Percentiles rank a stretch among this genome's conserved stretches.
These are phyloP conservation scores for Graphium sp. DNA, from an alignment of 2,329 filamentous ascomycete genomes.

Conservation along the genomic window DNA sequence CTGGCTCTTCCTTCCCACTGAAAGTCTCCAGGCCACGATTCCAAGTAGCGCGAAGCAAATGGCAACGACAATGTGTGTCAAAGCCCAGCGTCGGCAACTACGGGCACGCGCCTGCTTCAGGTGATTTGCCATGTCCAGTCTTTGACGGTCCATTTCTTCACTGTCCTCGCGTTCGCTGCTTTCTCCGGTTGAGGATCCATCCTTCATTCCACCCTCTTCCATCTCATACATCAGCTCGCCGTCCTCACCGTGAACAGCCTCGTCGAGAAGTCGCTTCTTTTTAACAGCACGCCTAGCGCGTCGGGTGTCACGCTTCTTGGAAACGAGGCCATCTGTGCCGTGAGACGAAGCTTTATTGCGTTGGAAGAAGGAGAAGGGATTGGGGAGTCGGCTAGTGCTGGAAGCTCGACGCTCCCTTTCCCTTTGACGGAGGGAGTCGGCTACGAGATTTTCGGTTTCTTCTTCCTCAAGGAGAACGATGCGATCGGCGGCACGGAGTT, in stretches of 20 bases:
- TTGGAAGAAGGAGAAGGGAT: slow-evolving; percentile 3
- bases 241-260: slow-evolving; percentile 47
- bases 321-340: slow-evolving; percentile 26
- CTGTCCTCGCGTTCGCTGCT: slow-evolving; percentile 45
- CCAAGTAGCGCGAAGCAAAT: slow-evolving; percentile 3
- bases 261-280: slow-evolving; percentile 31
- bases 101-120: slow-evolving; percentile 30
- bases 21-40: slow-evolving; percentile 38
- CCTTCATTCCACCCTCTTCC: slow-evolving; percentile 62
- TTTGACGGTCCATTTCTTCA: slow-evolving; percentile 37
- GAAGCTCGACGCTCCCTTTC: slow-evolving; percentile 28
- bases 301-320: slow-evolving; percentile 30
- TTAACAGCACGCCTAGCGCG: slow-evolving; percentile 33
- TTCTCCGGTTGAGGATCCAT: slow-evolving; percentile 45
- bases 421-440: slow-evolving; percentile 24
- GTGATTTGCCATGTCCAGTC: slow-evolving; percentile 28
- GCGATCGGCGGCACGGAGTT: slow-evolving; percentile 53
- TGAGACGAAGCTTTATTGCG: slow-evolving; percentile 15
- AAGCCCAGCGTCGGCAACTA: slow-evolving; percentile 33
- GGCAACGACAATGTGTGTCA: slow-evolving; percentile 35
- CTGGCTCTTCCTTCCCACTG: slow-evolving; percentile 22
- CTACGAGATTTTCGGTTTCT: slow-evolving; percentile 45
- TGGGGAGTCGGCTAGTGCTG: slow-evolving; percentile 21
- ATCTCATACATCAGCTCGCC: slow-evolving; percentile 76
- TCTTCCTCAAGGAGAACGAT: slow-evolving; percentile 63